Evolutionary conservation across 2,329 filamentous ascomycete species (phyloP), one percentile per base, ranked within the genome.

Genomic region (Trichoderma breve): DNA sequence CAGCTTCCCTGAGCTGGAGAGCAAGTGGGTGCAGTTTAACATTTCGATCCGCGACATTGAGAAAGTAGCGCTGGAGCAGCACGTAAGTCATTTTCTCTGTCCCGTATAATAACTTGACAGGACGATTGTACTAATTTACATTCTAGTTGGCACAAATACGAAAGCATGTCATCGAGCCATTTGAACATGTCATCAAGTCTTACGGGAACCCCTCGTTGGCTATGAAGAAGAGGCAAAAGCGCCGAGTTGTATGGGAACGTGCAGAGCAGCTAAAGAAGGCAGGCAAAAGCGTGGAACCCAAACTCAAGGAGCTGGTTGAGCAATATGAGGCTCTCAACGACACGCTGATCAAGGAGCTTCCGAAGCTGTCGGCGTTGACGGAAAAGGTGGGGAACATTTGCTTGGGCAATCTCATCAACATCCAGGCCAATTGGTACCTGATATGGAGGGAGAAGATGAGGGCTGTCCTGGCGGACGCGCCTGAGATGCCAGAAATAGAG

Each of bases 151-250:
- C 83, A 7, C 88, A 92, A 77, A 91, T 98, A 60, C 89, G 92
- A 67, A 93, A 92, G 79, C 90, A 91, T 76, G 93, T 97, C 63
- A 93, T 97, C 74, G 91, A 95, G 75, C 95, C 94, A 1, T 93
- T 97, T 80, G 88, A 93, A 75, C 87, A 89, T 60, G 87, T 95
- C 34, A 92, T 96, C 79, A 91, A 92, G 77, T 86, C 93, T 9
- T 95, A 97, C 77, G 91, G 92, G 68, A 92, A 93, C 43, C 94
- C 95, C 2, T 93, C 94, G 63, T 88, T 94, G 72, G 92, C 96
- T 4, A 97, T 98, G 89, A 93, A 94, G 79, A 97, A 98, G 83
- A 92, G 96, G 28, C 92, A 95, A 76, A 98, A 98, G 84, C 91
- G 93, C n/a, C 88, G 97, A 15, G 84, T 95, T 18, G 94, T 98